A percentile compares a stretch with the other conserved stretches of the same genome.
These are phyloP conservation scores for Pseudoscleropodium purum DNA, from an alignment of 225 moss, liverwort and hornwort species.

Conservation along the genomic window DNA sequence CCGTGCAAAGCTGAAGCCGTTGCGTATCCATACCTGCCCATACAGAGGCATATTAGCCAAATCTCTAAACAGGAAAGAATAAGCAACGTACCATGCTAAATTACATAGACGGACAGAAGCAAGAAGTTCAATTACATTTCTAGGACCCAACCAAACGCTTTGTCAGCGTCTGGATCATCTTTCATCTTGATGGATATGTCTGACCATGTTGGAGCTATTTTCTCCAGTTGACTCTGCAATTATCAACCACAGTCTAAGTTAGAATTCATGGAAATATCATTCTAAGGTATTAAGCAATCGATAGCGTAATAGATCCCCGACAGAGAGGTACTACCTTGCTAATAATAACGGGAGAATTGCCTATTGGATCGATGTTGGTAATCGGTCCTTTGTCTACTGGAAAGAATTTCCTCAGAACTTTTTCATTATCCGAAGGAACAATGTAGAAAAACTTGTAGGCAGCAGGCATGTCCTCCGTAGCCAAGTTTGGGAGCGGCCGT, in stretches of 20 bases:
- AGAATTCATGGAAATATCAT: background rate
- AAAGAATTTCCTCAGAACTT: slow-evolving; percentile 65
- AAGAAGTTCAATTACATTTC: slow-evolving; percentile 61
- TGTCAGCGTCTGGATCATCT: slow-evolving; percentile 65
- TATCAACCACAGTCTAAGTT: background rate
- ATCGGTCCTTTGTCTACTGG: slow-evolving; percentile 67
- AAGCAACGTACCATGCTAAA: background rate
- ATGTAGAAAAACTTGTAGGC: slow-evolving; percentile 91
- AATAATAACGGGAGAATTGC: slow-evolving; percentile 94
- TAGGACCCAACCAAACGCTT: slow-evolving; percentile 85
- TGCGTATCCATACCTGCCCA: slow-evolving; percentile 84
- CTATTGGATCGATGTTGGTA: slow-evolving; percentile 85
- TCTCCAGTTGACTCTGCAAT: slow-evolving; percentile 65
- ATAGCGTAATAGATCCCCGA: background rate
- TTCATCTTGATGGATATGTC: slow-evolving; percentile 83
- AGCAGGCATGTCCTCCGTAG: slow-evolving; percentile 57
- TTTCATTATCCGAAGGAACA: slow-evolving; percentile 54
- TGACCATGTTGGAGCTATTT: slow-evolving; percentile 89
- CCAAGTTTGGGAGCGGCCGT: slow-evolving; percentile 78
- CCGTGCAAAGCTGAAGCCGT: slow-evolving; percentile 83
- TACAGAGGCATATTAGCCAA: background rate
- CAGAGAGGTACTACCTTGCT: slow-evolving; percentile 45
- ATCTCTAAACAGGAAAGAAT: background rate
- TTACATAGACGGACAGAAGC: background rate
- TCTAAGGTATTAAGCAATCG: background rate